Base-by-base conservation (phyloP, 139 green algal species). In the Monoraphidium neglectum region DNA sequence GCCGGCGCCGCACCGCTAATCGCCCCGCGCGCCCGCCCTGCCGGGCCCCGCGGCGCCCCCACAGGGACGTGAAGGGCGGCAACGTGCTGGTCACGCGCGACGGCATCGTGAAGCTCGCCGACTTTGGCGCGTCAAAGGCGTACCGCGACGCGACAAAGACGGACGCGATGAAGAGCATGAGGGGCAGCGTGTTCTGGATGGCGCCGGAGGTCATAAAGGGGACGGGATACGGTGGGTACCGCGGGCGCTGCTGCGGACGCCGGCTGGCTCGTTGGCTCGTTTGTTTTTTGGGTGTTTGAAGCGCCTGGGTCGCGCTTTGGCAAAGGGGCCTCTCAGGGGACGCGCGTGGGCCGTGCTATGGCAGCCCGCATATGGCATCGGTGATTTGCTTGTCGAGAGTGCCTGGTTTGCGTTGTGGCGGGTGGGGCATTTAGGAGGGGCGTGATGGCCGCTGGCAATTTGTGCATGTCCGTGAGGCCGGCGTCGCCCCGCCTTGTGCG, bases 181-280 rank as follows among this genome's bases (percentile, higher is more conserved):
- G 93, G 70, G 96, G 96, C 68, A 97, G 91, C 35, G 91, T 92
- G 0, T 98, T 97, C 82, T 99, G 96, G 96, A 99, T 99, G 96
- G 96, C 96, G 0, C 96, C 96, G 5, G 96, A 99, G 82, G 92
- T 98, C 12, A 95, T 98, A 85, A 93, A 86, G 49, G 77, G 78
- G 18, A 84, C 72, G 35, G 81, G 82, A 23, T 86, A 90, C 35
- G 75, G 73, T 79, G n/a, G 30, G 73, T 37, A 40, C 51, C 1
- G 61, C 0, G 37, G 2, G 37, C 30, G 5, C 32, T 15, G 4
- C 28, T 36, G 2, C 30, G 38, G 6, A 38, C 47, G 13, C 4
- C 30, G 15, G 18, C 62, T 18, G 35, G 26, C 60, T 30, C 60
- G 26, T 67, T 5, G 61, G 26, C 24, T 8, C 66, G 26, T 23